A percentile compares a stretch with the other conserved stretches of the same genome.
Conservation (phyloP, 495 filamentous ascomycete species). For the Neurospora sp. region DNA sequence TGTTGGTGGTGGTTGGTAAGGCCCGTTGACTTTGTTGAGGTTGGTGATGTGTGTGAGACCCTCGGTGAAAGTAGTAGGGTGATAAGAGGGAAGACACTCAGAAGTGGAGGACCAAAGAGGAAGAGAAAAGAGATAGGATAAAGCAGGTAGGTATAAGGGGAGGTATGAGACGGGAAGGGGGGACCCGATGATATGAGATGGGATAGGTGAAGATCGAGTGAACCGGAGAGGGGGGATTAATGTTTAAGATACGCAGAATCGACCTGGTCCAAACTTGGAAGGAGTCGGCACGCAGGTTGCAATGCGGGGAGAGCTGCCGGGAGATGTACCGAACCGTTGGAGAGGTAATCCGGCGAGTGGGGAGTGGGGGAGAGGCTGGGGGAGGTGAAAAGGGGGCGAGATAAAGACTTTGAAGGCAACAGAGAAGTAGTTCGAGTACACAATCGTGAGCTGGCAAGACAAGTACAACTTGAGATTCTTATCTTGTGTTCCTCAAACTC, state of each 20-base stretch:
- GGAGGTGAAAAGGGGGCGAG: not conserved
- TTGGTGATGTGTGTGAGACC: not conserved
- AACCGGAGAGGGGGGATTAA: not conserved
- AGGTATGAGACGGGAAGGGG: not conserved
- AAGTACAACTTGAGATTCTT: not conserved
- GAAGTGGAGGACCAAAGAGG: not conserved
- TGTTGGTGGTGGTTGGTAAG: not conserved
- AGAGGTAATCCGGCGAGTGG: not conserved
- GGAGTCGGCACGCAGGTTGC: not conserved
- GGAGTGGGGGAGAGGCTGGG: not conserved
- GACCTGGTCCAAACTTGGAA: not conserved
- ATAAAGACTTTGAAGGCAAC: not conserved
- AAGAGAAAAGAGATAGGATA: not conserved
- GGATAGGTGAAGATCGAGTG: not conserved
- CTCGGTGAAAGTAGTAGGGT: not conserved
- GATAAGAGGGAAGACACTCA: not conserved
- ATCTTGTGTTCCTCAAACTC: not conserved
- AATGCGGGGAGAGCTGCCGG: not conserved
- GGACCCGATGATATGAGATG: not conserved
- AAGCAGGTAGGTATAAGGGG: not conserved
- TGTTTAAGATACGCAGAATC: not conserved
- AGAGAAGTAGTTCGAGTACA: not conserved
- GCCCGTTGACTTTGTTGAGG: not conserved
- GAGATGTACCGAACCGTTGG: not conserved
- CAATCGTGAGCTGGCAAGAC: not conserved